Base-by-base conservation (phyloP, 2,329 filamentous ascomycete species). In the Escovopsis sp. region DNA sequence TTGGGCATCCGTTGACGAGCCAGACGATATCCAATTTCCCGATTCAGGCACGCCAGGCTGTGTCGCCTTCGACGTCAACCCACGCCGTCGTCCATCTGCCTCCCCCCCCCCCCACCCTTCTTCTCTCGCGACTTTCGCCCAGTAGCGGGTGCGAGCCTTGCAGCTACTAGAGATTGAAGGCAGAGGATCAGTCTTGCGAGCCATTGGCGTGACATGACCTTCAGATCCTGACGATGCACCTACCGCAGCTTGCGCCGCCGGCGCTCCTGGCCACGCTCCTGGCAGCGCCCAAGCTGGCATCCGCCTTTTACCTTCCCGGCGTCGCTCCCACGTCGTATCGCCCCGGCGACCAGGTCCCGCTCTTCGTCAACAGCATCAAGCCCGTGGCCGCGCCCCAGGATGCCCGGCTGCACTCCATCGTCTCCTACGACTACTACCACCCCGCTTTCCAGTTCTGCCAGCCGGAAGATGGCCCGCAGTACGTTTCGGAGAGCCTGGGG, bases 391-490 rank as follows among this genome's bases (percentile, higher is more conserved):
- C 83, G 36, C 71, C 76, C 46, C 72, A 76, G 49, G 86, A 94
- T 62, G 75, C 82, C 26, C 81, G 86, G 53, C 71, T 96, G 35
- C 85, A 87, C 59, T 93, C 88, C n/a, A 82, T 94, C 43, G 80
- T 96, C 55, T 85, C 89, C 4, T 98, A 85, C 70, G 89, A 96
- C 64, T 96, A 98, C 69, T 98, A 98, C 60, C 79, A 91, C 54
- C 75, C 80, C 6, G 74, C 74, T 4, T 94, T 98, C 63, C 79
- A 84, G 57, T 94, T 95, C 68, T 98, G 91, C 63, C 67, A 74
- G 52, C 91, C 89, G 2, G 67, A 82, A 43, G 79, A 71, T 47
- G 85, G 85, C 2, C 80, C 87, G 8, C 63, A 88, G 59, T 75
- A 83, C 66, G 77, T 94, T 19, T 80, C 85, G 35, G 91, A 95